These are phyloP conservation scores for Vaccinium macrocarpon DNA, from an alignment of 148 eudicot genomes.

Conservation along the genomic window DNA sequence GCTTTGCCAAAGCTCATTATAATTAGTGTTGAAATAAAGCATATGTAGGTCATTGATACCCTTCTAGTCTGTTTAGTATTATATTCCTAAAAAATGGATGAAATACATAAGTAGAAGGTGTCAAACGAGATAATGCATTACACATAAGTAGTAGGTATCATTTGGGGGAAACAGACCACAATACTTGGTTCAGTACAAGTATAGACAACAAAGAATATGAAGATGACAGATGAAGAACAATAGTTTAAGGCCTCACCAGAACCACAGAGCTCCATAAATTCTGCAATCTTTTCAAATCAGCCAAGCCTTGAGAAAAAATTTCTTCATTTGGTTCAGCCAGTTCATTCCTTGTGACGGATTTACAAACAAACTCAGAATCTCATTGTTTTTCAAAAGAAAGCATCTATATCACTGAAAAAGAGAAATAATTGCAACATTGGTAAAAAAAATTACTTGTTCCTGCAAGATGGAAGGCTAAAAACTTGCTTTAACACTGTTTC, in stretches of 20 bases:
- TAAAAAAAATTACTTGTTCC: slow-evolving; percentile 17
- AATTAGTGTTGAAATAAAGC: background rate
- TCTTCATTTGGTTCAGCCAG: slow-evolving; percentile 44
- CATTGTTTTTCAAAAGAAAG: slow-evolving; percentile 5
- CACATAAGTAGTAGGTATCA: background rate
- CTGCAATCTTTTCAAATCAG: slow-evolving; percentile 40
- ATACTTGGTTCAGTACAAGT: background rate
- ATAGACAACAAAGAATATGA: background rate
- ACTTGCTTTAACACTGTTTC: slow-evolving; percentile 41
- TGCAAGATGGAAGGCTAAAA: slow-evolving; percentile 54
- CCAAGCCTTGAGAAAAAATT: slow-evolving; percentile 35
- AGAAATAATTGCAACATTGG: slow-evolving; percentile 9
- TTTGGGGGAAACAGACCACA: background rate
- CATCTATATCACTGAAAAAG: background rate
- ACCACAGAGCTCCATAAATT: slow-evolving; percentile 54
- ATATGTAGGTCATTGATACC: background rate
- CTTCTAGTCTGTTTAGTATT: background rate
- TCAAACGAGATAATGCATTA: background rate
- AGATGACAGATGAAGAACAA: slow-evolving; percentile 4
- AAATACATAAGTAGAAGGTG: too few species aligned
- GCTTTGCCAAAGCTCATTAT: background rate
- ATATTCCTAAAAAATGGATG: background rate
- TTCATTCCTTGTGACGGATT: slow-evolving; percentile 28
- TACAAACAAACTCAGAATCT: slow-evolving; percentile 11
- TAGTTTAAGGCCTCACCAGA: slow-evolving; percentile 45